Conservation (phyloP, 2,329 filamentous ascomycete genomes). For the Elsinoe batatas region DNA sequence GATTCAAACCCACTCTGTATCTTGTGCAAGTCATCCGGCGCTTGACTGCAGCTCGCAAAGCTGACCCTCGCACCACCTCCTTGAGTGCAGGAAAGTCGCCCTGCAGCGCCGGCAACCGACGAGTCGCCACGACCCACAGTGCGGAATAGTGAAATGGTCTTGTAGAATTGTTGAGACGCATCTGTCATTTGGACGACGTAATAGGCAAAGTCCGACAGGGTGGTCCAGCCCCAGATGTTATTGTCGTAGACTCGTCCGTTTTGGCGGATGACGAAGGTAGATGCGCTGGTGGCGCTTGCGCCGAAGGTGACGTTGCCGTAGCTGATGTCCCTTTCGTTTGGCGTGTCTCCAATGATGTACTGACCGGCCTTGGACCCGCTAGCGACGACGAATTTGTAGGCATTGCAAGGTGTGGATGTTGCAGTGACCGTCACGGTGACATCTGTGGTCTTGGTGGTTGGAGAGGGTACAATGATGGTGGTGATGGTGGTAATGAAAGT, state of each 20-base stretch:
- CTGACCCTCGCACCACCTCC: too few relatives aligned
- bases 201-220: background rate
- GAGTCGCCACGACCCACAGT: background rate
- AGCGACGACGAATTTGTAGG: background rate
- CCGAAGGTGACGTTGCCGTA: background rate
- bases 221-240: background rate
- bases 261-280: background rate
- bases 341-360: background rate
- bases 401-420: background rate
- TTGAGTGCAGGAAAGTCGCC: background rate
- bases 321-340: background rate
- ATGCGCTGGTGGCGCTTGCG: background rate
- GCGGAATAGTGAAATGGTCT: background rate
- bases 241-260: background rate
- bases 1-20: too few relatives aligned
- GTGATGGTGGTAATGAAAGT: background rate
- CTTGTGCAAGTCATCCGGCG: too few relatives aligned
- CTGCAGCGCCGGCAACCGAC: background rate
- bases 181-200: background rate
- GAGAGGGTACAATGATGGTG: background rate
- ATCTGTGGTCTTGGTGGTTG: background rate
- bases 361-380: background rate
- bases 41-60: too few relatives aligned
- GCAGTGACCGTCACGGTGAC: background rate
- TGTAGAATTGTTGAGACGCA: background rate